Percentiles rank a stretch among this genome's conserved stretches.
These are phyloP conservation scores for Glycyrrhiza uralensis DNA, from an alignment of 306 rosid genomes.

Conservation along the genomic window DNA sequence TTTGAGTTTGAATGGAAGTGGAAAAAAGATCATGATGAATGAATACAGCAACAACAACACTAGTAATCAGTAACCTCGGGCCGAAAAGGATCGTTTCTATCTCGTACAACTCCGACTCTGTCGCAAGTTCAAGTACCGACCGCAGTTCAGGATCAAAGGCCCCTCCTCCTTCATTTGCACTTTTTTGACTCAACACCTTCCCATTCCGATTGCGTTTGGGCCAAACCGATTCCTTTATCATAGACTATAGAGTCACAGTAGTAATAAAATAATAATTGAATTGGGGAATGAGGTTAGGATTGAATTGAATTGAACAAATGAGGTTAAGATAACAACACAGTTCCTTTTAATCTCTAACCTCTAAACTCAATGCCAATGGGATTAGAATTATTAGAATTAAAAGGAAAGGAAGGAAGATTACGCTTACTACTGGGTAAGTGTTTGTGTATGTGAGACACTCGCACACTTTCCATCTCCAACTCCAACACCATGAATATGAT, in stretches of 20 bases:
- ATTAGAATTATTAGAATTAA: background rate
- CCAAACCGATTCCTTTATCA: background rate
- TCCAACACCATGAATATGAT: background rate
- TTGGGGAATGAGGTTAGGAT: background rate
- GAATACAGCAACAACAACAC: background rate
- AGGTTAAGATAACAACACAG: background rate
- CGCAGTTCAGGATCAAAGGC: slow-evolving; percentile 72
- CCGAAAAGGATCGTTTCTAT: slow-evolving; percentile 85
- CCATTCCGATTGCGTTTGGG: background rate
- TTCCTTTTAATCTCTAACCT: background rate
- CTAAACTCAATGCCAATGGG: background rate
- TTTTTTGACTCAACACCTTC: slow-evolving; percentile 6
- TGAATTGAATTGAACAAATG: background rate
- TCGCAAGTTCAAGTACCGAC: slow-evolving; percentile 78
- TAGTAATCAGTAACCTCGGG: slow-evolving; percentile 52
- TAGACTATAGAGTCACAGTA: background rate
- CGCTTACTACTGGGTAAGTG: background rate
- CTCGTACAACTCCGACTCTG: slow-evolving; percentile 72
- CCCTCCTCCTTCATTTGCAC: slow-evolving; percentile 3
- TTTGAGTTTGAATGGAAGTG: background rate
- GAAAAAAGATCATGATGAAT: too few relatives aligned
- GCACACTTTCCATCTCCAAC: background rate
- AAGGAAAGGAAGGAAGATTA: background rate
- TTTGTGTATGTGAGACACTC: background rate
- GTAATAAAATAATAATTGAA: background rate